Base-by-base conservation (phyloP, 1,284 basidiomycete species). In the Tilletia caries region DNA sequence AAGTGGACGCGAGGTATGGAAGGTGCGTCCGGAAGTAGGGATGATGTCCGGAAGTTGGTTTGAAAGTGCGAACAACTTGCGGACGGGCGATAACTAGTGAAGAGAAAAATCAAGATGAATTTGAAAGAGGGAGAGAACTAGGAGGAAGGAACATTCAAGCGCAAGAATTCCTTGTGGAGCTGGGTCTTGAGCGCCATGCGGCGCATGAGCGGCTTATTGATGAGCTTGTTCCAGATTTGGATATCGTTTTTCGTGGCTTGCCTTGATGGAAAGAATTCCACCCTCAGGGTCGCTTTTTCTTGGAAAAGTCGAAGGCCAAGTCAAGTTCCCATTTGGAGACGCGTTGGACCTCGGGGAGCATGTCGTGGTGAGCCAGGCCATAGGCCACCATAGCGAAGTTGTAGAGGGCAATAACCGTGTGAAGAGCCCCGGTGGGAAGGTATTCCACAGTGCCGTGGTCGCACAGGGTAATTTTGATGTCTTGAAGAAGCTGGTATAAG, bases 331-430 rank as follows among this genome's bases (percentile, higher is more conserved):
- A 58, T 6, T 58, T 25, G 54, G 54, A 6, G 29, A 58, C 27
- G 54, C 54, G 54, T 10, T 29, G 54, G 20, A 58, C 54, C 10
- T 58, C 54, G 12, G 54, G 20, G 25, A 58, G 29, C 54, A 58
- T 58, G n/a, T 6, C 6, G 15, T 6, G 54, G 20, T 58, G 54
- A 58, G 27, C 27, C 4, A 58, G 15, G 8, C 54, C 54, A 25
- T 58, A 58, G 54, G 54, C 54, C 27, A 32, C 27, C 54, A 58
- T 58, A 6, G 54, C 54, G 10, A 23, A 58, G 29, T 32, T 58
- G 54, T 58, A 6, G 3, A 58, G 27, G 27, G 54, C 54, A 5
- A 58, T 25, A 29, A 58, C 54, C 25, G 54, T 23, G 27, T 58
- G 54, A 25, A 58, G 27, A 25, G 54, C 54, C 2, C 54, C 54